A percentile compares a stretch with the other conserved stretches of the same genome.
phyloP scores from a whole-genome alignment of 2,329 filamentous ascomycete genomes.

The Colletotrichum horii region DNA sequence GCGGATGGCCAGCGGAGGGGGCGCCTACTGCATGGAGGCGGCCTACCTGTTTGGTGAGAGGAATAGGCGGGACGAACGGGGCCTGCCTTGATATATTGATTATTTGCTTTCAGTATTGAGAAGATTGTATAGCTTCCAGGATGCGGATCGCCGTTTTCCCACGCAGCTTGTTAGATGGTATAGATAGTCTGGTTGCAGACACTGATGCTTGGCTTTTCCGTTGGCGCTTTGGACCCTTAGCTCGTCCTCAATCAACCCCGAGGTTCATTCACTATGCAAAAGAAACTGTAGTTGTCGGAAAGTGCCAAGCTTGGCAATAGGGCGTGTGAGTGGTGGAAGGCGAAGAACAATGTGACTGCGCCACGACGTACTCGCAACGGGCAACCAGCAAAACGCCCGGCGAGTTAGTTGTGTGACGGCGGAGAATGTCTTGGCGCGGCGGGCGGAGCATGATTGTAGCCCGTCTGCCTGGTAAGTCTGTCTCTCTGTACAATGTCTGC shows the following conservation, averaged over 20 bases:
- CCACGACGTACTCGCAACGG: slow-evolving; percentile 1
- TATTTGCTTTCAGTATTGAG: neutral
- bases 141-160: neutral
- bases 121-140: neutral
- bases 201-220: neutral
- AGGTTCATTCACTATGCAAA: neutral
- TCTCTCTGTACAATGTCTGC: neutral
- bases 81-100: slow-evolving; percentile 25
- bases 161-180: neutral
- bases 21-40: slow-evolving; percentile 89
- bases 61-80: slow-evolving; percentile 35
- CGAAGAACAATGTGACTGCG: neutral
- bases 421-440: neutral
- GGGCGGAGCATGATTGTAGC: neutral
- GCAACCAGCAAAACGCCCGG: neutral
- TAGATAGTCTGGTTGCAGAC: neutral
- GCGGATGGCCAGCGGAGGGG: slow-evolving; percentile 68
- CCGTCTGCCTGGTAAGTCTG: neutral
- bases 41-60: slow-evolving; percentile 83
- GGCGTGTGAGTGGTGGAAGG: neutral
- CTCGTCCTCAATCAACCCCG: neutral
- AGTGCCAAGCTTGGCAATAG: neutral
- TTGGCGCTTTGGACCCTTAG: neutral
- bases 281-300: neutral
- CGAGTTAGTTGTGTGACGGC: neutral